Percentiles rank a stretch among this genome's conserved stretches.
These are phyloP conservation scores for Ustilago vetiveriae DNA, from an alignment of 1,284 basidiomycete genomes.

Conservation along the genomic window DNA sequence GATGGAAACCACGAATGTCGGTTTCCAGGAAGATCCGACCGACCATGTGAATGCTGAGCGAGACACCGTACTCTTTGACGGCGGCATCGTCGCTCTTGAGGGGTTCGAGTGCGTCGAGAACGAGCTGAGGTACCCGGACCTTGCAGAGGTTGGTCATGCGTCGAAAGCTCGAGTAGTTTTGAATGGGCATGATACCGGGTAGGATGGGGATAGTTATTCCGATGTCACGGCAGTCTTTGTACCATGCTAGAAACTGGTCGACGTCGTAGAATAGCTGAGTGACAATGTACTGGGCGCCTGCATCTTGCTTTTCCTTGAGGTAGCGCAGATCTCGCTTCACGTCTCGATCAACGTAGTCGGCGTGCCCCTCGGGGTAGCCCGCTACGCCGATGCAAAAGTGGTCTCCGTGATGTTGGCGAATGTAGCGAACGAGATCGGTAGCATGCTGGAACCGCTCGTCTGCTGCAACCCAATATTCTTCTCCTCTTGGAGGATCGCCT, in stretches of 20 bases:
- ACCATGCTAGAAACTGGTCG: conserved; percentile 69
- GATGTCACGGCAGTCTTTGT: conserved; percentile 65
- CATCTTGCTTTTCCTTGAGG: conserved; percentile 89
- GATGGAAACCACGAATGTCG: conserved; percentile 83
- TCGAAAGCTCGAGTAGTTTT: conserved; percentile 91
- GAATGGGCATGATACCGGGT: conserved; percentile 97
- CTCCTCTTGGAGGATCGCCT: conserved; percentile 85
- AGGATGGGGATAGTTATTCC: conserved; percentile 91
- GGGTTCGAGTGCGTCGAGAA: conserved; percentile 78
- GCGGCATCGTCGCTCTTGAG: conserved; percentile 82
- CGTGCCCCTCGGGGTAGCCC: conserved; percentile 92
- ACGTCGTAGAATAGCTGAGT: conserved; percentile 98
- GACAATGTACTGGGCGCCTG: conserved; percentile 93
- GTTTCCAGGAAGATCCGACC: conserved; percentile 72
- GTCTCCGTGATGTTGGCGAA: conserved; percentile 83
- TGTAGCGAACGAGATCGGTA: conserved; percentile 88
- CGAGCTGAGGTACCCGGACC: conserved; percentile 77
- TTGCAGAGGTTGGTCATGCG: conserved; percentile 90
- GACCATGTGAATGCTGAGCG: conserved; percentile 76
- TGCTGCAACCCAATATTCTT: conserved; percentile 88
- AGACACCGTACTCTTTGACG: conserved; percentile 84
- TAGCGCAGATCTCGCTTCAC: conserved; percentile 77
- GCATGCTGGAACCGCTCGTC: conserved; percentile 88
- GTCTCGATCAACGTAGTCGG: conserved; percentile 72
- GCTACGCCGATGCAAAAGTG: conserved; percentile 92